phyloP scores from a whole-genome alignment of 495 filamentous ascomycete genomes.

The Tuber indicum region DNA sequence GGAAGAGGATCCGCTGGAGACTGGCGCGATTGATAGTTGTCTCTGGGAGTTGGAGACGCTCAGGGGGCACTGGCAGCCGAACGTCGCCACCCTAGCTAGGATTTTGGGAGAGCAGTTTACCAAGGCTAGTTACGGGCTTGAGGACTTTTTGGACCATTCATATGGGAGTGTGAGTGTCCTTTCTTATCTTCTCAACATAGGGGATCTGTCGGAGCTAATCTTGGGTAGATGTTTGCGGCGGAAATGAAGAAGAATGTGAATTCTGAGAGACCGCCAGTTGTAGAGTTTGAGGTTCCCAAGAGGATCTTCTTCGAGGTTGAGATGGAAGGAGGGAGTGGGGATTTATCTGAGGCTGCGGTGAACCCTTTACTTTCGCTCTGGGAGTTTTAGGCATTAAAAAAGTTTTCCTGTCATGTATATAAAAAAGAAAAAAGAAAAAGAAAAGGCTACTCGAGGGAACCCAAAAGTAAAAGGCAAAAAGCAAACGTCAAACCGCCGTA shows the following conservation, averaged over 20 bases:
- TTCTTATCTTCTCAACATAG: not conserved
- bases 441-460: not conserved
- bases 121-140: constrained; percentile 82
- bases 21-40: constrained; percentile 80
- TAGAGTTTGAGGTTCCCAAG: constrained; percentile 93
- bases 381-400: constrained; percentile 25
- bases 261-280: constrained; percentile 61
- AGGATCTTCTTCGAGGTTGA: constrained; percentile 61
- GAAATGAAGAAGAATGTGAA: constrained; percentile 76
- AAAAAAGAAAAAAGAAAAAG: not conserved
- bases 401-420: not conserved
- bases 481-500: not conserved
- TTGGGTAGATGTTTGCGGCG: constrained; percentile 61
- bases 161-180: constrained; percentile 70
- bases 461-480: not conserved
- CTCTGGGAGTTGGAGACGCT: constrained; percentile 90
- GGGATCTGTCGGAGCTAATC: not conserved
- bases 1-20: constrained; percentile 77
- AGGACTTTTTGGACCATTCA: constrained; percentile 94
- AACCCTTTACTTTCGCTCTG: constrained; percentile 28
- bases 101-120: constrained; percentile 97
- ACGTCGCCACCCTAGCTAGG: constrained; percentile 86
- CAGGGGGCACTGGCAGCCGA: constrained; percentile 92
- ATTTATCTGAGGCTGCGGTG: not conserved
- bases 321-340: constrained; percentile 27